A percentile compares a stretch with the other conserved stretches of the same genome.
phyloP scores from a whole-genome alignment of 352 stramenopile genomes.

The Globisporangium nunn region DNA sequence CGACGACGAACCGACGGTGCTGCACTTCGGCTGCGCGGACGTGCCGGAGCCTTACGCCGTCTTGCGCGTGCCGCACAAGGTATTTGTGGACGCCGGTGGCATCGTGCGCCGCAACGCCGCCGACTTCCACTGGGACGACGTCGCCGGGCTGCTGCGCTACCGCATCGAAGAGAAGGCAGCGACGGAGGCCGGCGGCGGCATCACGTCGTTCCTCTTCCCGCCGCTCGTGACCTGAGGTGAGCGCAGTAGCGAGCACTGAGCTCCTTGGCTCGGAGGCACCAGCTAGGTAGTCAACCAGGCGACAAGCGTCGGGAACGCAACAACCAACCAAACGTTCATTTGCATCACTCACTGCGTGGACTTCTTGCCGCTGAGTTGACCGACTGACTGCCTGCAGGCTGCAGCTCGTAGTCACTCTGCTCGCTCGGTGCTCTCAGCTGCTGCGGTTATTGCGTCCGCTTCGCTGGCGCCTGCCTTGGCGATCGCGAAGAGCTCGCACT shows the following conservation, averaged over 20 bases:
- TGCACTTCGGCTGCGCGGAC: slow-evolving; percentile 45
- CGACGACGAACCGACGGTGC: slow-evolving; percentile 36
- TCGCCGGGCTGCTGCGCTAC: slow-evolving; percentile 40
- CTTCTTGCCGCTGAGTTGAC: not conserved
- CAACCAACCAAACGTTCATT: no score
- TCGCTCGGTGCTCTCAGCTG: no score
- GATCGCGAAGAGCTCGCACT: slow-evolving; percentile 57
- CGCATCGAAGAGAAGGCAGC: slow-evolving; percentile 21
- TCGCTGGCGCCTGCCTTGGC: not conserved
- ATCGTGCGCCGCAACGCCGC: slow-evolving; percentile 46
- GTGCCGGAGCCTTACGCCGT: slow-evolving; percentile 48
- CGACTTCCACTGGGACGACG: slow-evolving; percentile 56
- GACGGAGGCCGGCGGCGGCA: slow-evolving; percentile 14
- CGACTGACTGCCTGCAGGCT: not conserved
- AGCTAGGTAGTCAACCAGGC: no score
- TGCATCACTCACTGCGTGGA: no score
- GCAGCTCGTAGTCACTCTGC: not conserved
- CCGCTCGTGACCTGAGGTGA: slow-evolving; percentile 10
- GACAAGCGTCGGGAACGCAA: no score
- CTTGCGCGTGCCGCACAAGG: slow-evolving; percentile 37
- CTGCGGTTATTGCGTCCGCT: not conserved
- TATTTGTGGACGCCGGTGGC: slow-evolving; percentile 37
- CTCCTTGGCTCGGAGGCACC: no score
- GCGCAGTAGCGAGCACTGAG: not conserved
- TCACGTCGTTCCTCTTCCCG: slow-evolving; percentile 22